phyloP scores from a whole-genome alignment of 148 eudicot species.

The Euryodendron excelsum region DNA sequence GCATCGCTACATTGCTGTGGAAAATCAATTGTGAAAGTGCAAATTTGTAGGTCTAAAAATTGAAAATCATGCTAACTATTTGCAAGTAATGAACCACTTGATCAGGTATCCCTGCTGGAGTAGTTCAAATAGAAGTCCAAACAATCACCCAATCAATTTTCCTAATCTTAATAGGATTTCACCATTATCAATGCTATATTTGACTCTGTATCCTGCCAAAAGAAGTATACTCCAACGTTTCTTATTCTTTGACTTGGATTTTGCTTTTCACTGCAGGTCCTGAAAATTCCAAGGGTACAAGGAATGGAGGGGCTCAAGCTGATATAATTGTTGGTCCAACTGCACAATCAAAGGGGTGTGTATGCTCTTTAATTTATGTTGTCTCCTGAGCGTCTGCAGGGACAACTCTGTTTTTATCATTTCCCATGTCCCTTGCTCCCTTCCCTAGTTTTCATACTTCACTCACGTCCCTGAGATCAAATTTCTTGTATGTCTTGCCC shows the following conservation, averaged over 20 bases:
- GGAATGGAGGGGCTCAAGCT: constrained; percentile 55
- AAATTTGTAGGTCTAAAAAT: background rate
- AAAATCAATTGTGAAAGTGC: background rate
- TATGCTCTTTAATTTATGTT: background rate
- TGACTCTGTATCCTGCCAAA: background rate
- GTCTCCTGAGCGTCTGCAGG: background rate
- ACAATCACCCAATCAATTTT: background rate
- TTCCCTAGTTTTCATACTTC: background rate
- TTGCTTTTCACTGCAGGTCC: constrained; percentile 50
- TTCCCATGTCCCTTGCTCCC: background rate
- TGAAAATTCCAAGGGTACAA: constrained; percentile 39
- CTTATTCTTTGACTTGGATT: background rate
- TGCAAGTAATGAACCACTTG: background rate
- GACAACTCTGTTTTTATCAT: background rate
- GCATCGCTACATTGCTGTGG: too few relatives aligned
- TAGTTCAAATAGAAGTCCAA: background rate
- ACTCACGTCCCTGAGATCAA: background rate
- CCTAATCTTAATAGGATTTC: background rate
- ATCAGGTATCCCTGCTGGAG: background rate
- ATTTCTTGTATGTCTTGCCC: background rate
- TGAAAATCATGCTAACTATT: too few relatives aligned
- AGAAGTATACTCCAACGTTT: background rate
- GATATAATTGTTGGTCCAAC: constrained; percentile 62
- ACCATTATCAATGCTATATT: background rate
- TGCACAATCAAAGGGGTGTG: constrained; percentile 59